Evolutionary conservation across 2,329 filamentous ascomycete species (phyloP).

Genomic region (Lasiodiplodia sp.): DNA sequence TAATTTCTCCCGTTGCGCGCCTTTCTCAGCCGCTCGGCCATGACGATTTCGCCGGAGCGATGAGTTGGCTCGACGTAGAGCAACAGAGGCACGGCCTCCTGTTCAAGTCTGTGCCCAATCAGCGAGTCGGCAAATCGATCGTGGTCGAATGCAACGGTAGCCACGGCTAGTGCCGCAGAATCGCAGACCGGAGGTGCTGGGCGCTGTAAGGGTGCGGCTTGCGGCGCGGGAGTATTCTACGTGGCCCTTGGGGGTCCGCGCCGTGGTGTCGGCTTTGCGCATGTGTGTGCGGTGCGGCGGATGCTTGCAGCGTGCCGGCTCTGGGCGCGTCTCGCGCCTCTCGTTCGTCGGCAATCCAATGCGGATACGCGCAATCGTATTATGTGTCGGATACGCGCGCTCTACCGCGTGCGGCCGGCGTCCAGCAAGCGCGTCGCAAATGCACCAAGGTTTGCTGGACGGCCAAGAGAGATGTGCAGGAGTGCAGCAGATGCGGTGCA

Average conservation of each 20-base stretch:
- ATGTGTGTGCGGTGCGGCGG: not conserved
- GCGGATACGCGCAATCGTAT: conserved; percentile 16
- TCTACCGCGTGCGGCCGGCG: not conserved
- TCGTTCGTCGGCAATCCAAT: conserved; percentile 7
- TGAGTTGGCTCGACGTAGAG: conserved; percentile 11
- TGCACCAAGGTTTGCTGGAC: not conserved
- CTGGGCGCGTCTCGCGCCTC: not conserved
- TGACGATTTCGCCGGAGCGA: not conserved
- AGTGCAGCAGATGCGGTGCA: not conserved
- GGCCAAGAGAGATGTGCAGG: conserved; percentile 7
- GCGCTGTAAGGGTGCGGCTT: not conserved
- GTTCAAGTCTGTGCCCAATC: not conserved
- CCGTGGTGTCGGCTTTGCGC: conserved; percentile 3
- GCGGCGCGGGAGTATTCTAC: not conserved
- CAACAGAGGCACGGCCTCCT: conserved; percentile 16
- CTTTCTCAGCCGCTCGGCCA: not conserved
- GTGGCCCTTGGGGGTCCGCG: not conserved
- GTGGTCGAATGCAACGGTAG: conserved; percentile 11
- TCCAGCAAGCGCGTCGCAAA: conserved; percentile 7
- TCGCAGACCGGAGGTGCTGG: not conserved
- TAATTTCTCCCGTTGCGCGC: conserved; percentile 17
- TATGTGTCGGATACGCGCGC: conserved; percentile 3
- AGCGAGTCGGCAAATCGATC: not conserved
- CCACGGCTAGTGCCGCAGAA: conserved; percentile 3
- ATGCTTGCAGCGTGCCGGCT: not conserved